Base-by-base conservation (phyloP, 2,329 filamentous ascomycete species). In the Akanthomyces muscarius region DNA sequence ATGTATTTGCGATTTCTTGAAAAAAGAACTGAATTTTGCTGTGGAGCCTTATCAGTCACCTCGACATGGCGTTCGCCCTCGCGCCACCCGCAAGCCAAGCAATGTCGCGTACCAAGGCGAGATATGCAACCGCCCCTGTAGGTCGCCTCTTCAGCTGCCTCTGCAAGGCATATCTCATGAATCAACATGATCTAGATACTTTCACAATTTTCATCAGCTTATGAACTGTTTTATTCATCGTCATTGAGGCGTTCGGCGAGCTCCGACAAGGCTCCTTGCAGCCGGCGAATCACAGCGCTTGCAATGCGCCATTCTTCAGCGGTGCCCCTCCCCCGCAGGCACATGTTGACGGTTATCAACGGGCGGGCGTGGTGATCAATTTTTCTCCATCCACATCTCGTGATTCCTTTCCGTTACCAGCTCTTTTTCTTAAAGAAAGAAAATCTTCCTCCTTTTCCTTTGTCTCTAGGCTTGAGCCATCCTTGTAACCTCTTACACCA, bases 261-360 rank as follows among this genome's bases (percentile, higher is more conserved):
- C 50, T 61, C 59, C 50, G 59, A 61, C 41, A 25, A 53, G 28
- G 38, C 28, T 33, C 42, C 48, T 11, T 5, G n/a, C 25, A n/a
- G 0, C 41, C 5, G 18, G 28, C 50, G 50, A 47, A 52, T 52
- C 59, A 61, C 21, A 28, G 50, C 50, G 41, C 21, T 13, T 21
- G 14, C 6, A 38, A 47, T 53, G 16, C 28, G 48, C 50, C 47
- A 23, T 54, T 54, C 30, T 36, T 54, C 28, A 38, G 7, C 28
- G 23, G 1, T 5, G 50, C 50, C 59, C 59, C 50, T 54, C 59
- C 57, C 57, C 57, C 57, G 57, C 57, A 52, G 47, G 57, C 57
- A 60, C 57, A 60, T 60, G 57, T 21, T 16, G 16, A 36, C 57
- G 57, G 57, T 38, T 60, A 60, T 16, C 47, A 44, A 52, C 57